Base-by-base conservation (phyloP, 495 filamentous ascomycete species). In the Terfezia claveryi region DNA sequence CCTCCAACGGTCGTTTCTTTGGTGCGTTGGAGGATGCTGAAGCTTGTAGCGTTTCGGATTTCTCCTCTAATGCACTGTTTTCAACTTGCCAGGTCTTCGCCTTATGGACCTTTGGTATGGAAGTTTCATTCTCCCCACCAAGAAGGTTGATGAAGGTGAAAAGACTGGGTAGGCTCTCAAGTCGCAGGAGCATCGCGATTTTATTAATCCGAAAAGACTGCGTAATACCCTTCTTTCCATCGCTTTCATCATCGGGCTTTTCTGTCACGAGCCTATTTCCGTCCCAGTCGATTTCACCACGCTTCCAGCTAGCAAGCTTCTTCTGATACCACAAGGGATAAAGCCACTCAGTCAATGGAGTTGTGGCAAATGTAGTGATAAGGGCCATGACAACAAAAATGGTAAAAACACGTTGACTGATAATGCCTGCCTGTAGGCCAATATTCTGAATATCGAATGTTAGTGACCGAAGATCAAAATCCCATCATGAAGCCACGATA, bases 331-430 rank as follows among this genome's bases (percentile, higher is more conserved):
- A 88, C 0, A 75, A 77, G 8, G 91, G 91, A 59, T 95, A 98
- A 12, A 96, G 69, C 38, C 67, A 68, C 7, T 76, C 74, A 23
- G 83, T 87, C 16, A 95, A 64, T 0, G 91, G 91, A 0, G 89
- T 94, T 0, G 91, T 95, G 3, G 80, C 72, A 54, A 98, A 88
- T 0, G 91, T 98, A 2, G 88, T 94, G 41, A 94, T 76, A 9
- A 96, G 71, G 23, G 88, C 88, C 75, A 64, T 0, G 87, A 87
- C 85, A n/a, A 98, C 91, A 54, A 98, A 98, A 56, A 98, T 94
- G 37, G 88, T 98, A 65, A 98, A 98, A 0, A 91, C 94, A 32
- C 79, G 76, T 23, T 76, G 74, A 52, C 83, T 89, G 36, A 98
- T 69, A 58, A 98, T 95, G 52, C 80, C 80, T 23, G 91, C 91